Base-by-base conservation (phyloP, 768 basidiomycete species). In the Leucosporidium yakuticum region DNA sequence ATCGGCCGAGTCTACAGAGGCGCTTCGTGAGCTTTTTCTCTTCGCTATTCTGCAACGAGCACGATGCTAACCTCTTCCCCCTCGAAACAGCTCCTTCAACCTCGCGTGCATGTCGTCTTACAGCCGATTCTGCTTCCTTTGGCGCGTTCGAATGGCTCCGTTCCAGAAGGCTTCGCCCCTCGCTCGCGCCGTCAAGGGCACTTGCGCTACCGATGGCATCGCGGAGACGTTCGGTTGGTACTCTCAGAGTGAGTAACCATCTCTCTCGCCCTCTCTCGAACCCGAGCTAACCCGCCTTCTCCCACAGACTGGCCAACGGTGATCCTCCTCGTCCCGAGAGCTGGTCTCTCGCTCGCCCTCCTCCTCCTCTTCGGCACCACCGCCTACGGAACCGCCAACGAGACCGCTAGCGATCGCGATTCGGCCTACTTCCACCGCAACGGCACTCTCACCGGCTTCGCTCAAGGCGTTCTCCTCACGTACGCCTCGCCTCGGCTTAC, bases 231-330 rank as follows among this genome's bases (percentile, higher is more conserved):
- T 55, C 4, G 17, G 19, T 2, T 68, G 67, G 67, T 71, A 68
- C 36, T 29, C 56, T 4, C 70, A 71, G 36, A 71, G 68, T 69
- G 49, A 21, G 68, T 53, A 4, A 12, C 21, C 4, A 11, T 44
- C 36, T 0, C 34, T 9, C 12, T 55, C 9, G 44, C 62, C 29
- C 31, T 9, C 12, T 7, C 36, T 20, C 27, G 12, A 2, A 29
- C 7, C 34, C 21, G 0, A 6, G 20, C 39, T 25, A 21, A 17
- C 51, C 44, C 19, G 54, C 62, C 2, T 4, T 34, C 20, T 21
- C 54, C 19, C 60, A 11, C 47, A 69, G 68, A 71, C 48, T 71
- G 70, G 70, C 70, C 70, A 5, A 71, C 70, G 3, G 64, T 71
- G 7, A 53, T 68, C 9, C 70, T 71, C 19, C 64, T 71, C 12